phyloP scores from a whole-genome alignment of 2,329 filamentous ascomycete species.

The Calonectria honghensis region DNA sequence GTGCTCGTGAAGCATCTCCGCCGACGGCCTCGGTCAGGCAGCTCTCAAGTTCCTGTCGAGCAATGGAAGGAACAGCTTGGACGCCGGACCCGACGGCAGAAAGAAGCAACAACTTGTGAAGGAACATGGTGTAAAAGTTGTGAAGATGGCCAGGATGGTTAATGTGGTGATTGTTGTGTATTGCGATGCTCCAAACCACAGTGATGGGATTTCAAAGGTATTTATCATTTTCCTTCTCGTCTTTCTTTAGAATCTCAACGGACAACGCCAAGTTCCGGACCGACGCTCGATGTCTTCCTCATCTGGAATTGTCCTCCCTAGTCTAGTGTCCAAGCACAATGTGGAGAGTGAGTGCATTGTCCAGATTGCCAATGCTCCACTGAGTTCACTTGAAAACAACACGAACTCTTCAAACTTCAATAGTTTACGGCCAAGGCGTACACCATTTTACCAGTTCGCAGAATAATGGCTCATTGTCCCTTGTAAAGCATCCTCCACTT shows the following conservation, averaged over 20 bases:
- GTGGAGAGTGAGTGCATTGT: not conserved
- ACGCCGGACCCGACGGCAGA: not conserved
- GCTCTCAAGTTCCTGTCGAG: not conserved
- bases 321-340: not conserved
- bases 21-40: not conserved
- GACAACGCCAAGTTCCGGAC: not conserved
- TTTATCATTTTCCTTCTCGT: not conserved
- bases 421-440: not conserved
- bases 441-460: no score
- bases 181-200: not conserved
- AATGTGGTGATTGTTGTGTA: not conserved
- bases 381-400: not conserved
- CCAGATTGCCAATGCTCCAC: not conserved
- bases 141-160: not conserved
- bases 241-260: not conserved
- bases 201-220: not conserved
- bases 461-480: not conserved
- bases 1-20: conserved; percentile 2
- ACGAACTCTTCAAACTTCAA: not conserved
- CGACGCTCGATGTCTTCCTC: not conserved
- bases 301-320: not conserved
- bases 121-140: not conserved
- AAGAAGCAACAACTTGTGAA: not conserved
- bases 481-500: not conserved
- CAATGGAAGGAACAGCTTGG: not conserved